Evolutionary conservation across 73 alveolate genomes (phyloP).

Genomic region (Paramecium pentaurelia): DNA sequence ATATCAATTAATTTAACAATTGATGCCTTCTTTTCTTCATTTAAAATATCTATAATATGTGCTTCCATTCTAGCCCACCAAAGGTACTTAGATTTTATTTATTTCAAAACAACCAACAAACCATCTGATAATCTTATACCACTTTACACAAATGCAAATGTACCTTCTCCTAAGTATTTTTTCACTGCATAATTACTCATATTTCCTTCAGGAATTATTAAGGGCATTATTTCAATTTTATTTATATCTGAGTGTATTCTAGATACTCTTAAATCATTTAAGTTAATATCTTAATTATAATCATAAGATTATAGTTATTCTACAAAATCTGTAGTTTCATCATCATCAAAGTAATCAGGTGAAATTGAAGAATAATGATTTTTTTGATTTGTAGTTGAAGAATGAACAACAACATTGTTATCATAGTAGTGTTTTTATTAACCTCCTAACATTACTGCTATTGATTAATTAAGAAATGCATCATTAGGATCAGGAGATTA

Average conservation of each 20-base stretch:
- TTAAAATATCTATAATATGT: neutral
- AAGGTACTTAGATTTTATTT: neutral
- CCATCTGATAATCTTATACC: neutral
- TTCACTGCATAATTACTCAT: neutral
- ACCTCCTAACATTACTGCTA: neutral
- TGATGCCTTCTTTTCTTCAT: neutral
- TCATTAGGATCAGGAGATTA: conserved; percentile 2
- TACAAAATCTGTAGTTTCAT: neutral
- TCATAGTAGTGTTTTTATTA: neutral
- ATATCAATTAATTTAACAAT: neutral
- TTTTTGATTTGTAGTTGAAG: neutral
- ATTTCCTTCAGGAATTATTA: neutral
- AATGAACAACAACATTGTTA: neutral
- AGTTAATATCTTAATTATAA: neutral
- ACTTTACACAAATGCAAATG: neutral
- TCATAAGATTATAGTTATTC: neutral
- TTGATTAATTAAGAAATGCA: neutral
- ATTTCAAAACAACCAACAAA: neutral
- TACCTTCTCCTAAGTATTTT: conserved; percentile 13
- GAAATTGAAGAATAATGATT: neutral
- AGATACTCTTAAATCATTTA: neutral
- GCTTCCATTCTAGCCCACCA: neutral
- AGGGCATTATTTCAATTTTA: neutral
- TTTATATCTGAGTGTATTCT: neutral
- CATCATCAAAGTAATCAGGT: neutral